These are phyloP conservation scores for Scheffersomyces stipitis DNA, from an alignment of 805 yeast genomes.

Conservation along the genomic window DNA sequence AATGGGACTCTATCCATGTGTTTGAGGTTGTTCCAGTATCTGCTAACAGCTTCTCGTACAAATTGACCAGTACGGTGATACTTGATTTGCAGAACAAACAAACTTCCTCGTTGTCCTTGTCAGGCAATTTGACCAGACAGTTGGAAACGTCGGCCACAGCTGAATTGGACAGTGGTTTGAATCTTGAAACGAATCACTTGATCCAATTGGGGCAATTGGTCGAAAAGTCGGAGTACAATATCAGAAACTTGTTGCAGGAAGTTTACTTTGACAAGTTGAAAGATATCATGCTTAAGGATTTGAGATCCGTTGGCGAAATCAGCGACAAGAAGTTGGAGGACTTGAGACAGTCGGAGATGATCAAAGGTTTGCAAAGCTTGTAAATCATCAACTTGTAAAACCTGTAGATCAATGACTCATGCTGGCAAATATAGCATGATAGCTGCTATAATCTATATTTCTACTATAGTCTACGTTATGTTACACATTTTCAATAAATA, in stretches of 20 bases:
- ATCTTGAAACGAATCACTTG: conserved; percentile 66
- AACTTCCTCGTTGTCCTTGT: conserved; percentile 42
- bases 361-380: conserved; percentile 39
- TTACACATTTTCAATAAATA: background rate
- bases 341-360: conserved; percentile 33
- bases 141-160: conserved; percentile 53
- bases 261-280: conserved; percentile 94
- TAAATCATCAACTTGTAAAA: no score
- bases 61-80: conserved; percentile 84
- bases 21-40: conserved; percentile 62
- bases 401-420: no score
- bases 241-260: conserved; percentile 85
- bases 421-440: no score
- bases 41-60: conserved; percentile 48
- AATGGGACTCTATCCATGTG: conserved; percentile 95
- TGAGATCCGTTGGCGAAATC: conserved; percentile 38
- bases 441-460: no score
- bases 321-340: conserved; percentile 30
- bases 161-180: conserved; percentile 28
- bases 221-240: conserved; percentile 84
- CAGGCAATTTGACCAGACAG: conserved; percentile 89
- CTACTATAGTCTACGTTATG: no score
- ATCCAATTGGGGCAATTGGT: conserved; percentile 81
- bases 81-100: conserved; percentile 52
- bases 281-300: conserved; percentile 64